Evolutionary conservation across 352 stramenopile species (phyloP).

Genomic region (Peronospora destructor): DNA sequence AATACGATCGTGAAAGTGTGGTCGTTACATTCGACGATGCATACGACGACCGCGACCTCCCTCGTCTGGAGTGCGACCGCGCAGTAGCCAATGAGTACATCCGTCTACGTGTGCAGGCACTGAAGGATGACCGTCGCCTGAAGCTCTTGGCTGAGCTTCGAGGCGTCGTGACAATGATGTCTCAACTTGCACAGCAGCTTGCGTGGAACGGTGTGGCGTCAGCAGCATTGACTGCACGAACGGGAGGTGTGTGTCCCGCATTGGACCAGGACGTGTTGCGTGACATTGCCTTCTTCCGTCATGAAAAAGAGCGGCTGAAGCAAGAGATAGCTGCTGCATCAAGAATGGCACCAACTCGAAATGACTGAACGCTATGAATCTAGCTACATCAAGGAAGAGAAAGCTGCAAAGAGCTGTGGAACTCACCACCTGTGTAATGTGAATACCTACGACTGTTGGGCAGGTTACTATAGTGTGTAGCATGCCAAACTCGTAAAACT

Average conservation of each 20-base stretch:
- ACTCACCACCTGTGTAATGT: constrained; percentile 9
- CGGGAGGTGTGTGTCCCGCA: constrained; percentile 7
- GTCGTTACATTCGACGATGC: constrained; percentile 21
- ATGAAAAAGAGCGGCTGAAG: constrained; percentile 36
- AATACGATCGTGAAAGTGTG: constrained; percentile 3
- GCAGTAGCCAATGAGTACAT: constrained; percentile 27
- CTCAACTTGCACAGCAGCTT: constrained; percentile 30
- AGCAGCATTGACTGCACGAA: constrained; percentile 20
- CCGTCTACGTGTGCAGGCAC: constrained; percentile 20
- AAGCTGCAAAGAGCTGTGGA: constrained; percentile 1
- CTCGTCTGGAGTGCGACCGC: constrained; percentile 19
- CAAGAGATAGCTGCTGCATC: constrained; percentile 24
- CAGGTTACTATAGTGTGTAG: not conserved
- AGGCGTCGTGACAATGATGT: constrained; percentile 32
- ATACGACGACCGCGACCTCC: constrained; percentile 5
- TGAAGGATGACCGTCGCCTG: constrained; percentile 30
- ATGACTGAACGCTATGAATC: constrained; percentile 1
- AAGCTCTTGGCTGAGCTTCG: constrained; percentile 36
- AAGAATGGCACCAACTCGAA: constrained; percentile 1
- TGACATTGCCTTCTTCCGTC: constrained; percentile 43
- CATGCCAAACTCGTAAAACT: not conserved
- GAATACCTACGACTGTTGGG: constrained; percentile 8
- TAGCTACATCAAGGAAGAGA: constrained; percentile 3
- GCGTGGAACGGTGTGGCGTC: constrained; percentile 33
- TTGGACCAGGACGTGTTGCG: constrained; percentile 32